Evolutionary conservation across 78 protist genomes (phyloP).

Genomic region (Protostelium mycophagum): DNA sequence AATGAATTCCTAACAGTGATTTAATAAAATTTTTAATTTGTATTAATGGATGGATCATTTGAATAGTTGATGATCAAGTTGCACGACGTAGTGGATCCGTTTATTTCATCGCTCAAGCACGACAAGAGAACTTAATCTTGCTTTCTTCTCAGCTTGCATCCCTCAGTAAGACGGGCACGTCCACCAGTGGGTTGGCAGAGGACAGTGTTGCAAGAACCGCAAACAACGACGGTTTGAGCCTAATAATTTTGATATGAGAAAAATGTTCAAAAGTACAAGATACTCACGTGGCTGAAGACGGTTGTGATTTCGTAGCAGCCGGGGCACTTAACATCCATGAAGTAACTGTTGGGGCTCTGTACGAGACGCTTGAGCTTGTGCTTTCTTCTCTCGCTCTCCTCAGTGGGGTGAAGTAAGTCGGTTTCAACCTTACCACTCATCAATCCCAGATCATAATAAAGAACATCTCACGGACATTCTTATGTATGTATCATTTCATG

Average conservation of each 20-base stretch:
- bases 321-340: constrained; percentile 98
- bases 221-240: constrained; percentile 95
- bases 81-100: no score
- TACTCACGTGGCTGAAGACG: constrained; percentile 75
- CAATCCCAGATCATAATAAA: neutral
- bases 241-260: constrained; percentile 56
- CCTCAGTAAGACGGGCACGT: constrained; percentile 93
- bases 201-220: constrained; percentile 91
- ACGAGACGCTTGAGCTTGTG: constrained; percentile 98
- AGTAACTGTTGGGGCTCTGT: constrained; percentile 97
- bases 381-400: constrained; percentile 73
- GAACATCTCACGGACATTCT: neutral
- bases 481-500: no score
- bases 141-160: constrained; percentile 92
- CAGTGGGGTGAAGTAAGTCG: constrained; percentile 93
- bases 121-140: constrained; percentile 60
- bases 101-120: no score
- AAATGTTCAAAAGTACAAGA: neutral
- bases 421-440: neutral
- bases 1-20: no score
- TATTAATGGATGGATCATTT: no score
- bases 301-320: constrained; percentile 82
- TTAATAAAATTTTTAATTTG: no score
- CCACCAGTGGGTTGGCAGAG: constrained; percentile 99
- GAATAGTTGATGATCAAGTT: no score